Percentiles rank a stretch among this genome's conserved stretches.
Conservation (phyloP, 176 grass and related monocot species). For the Hsuehochloa calcarea region DNA sequence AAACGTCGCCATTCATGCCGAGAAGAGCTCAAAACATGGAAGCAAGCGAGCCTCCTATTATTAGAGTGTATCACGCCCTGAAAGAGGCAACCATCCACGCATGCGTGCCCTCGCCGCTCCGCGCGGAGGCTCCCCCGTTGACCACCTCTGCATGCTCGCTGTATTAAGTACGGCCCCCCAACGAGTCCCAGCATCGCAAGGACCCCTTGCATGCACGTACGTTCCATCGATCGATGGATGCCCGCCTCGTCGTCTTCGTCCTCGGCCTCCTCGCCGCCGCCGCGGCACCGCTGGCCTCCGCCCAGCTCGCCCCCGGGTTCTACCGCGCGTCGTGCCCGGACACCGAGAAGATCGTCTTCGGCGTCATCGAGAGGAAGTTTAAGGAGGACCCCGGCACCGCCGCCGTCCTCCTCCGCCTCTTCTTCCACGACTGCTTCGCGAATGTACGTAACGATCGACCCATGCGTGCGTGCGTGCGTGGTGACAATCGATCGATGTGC, state of each 20-base stretch:
- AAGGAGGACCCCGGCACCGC: constrained; percentile 35
- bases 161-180: constrained; percentile 35
- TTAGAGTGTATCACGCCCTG: background rate
- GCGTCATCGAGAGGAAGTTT: constrained; percentile 34
- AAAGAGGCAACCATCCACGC: background rate
- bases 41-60: constrained; percentile 21
- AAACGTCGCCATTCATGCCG: background rate
- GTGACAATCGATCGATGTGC: background rate
- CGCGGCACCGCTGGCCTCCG: background rate
- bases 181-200: constrained; percentile 22
- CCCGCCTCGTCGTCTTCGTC: constrained; percentile 5
- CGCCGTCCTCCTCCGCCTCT: constrained; percentile 45
- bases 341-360: constrained; percentile 36
- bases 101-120: background rate
- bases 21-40: background rate
- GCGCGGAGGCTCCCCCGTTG: constrained; percentile 14
- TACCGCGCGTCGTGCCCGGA: constrained; percentile 43
- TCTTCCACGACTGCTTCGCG: constrained; percentile 59
- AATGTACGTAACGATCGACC: constrained; percentile 25
- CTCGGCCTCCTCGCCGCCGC: background rate
- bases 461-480: background rate
- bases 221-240: background rate
- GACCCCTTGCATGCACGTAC: background rate
- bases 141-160: constrained; percentile 3
- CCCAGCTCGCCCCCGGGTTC: constrained; percentile 28